phyloP scores from a whole-genome alignment of 768 basidiomycete species.

The Mycena kentingensis region DNA sequence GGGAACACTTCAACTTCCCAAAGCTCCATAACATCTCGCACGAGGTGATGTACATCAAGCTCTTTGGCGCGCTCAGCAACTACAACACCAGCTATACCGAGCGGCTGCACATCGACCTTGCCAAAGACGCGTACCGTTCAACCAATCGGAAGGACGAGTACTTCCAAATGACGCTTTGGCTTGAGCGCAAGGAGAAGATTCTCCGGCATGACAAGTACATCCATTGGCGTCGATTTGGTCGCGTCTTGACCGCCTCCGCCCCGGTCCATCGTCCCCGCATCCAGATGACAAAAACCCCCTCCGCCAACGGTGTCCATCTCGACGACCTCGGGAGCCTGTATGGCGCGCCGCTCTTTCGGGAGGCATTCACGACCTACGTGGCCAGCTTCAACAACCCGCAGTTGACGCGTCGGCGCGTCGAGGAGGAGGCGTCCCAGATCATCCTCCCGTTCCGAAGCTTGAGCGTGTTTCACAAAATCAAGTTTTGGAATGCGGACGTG shows the following conservation, averaged over 20 bases:
- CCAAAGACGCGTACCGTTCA: constrained; percentile 33
- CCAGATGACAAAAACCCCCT: constrained; percentile 14
- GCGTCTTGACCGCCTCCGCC: not conserved
- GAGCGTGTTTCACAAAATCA: constrained; percentile 13
- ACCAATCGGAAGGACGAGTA: constrained; percentile 30
- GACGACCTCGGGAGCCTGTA: constrained; percentile 2
- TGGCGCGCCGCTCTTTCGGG: constrained; percentile 6
- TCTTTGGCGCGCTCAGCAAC: constrained; percentile 27
- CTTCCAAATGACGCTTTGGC: constrained; percentile 32
- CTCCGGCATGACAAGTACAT: constrained; percentile 11
- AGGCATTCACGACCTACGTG: constrained; percentile 9
- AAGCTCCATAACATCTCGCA: constrained; percentile 37
- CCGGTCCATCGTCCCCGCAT: constrained; percentile 1
- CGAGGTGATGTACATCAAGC: constrained; percentile 29
- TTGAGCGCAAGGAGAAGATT: constrained; percentile 32
- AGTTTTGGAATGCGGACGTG: constrained; percentile 11
- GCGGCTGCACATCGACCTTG: constrained; percentile 25
- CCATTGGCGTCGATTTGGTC: not conserved
- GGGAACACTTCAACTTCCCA: constrained; percentile 37
- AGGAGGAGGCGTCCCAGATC: not conserved
- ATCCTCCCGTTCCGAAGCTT: constrained; percentile 10
- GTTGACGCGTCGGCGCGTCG: not conserved
- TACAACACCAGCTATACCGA: not conserved
- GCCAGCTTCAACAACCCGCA: constrained; percentile 1
- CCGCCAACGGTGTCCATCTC: constrained; percentile 6